phyloP scores from a whole-genome alignment of 2,329 filamentous ascomycete species.

The Sclerotinia trifoliorum region DNA sequence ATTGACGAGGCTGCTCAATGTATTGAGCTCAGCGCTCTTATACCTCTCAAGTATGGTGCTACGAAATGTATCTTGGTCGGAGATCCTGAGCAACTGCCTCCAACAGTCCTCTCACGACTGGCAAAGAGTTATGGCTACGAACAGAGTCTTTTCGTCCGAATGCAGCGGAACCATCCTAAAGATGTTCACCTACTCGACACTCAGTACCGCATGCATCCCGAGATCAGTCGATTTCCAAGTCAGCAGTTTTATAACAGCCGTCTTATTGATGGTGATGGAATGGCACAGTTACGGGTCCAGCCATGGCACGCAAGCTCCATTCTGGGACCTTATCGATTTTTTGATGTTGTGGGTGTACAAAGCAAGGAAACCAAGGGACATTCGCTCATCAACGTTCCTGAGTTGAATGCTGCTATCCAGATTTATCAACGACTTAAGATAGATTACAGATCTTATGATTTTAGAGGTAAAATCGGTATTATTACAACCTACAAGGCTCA shows the following conservation, averaged over 20 bases:
- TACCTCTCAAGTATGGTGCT: slow-evolving; percentile 95
- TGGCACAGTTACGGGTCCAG: slow-evolving; percentile 71
- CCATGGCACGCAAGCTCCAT: slow-evolving; percentile 83
- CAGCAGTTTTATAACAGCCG: slow-evolving; percentile 87
- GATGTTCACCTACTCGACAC: slow-evolving; percentile 94
- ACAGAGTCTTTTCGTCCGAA: slow-evolving; percentile 95
- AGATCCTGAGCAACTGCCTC: slow-evolving; percentile 95
- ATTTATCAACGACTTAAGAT: slow-evolving; percentile 76
- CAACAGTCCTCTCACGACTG: slow-evolving; percentile 91
- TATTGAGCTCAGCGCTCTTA: slow-evolving; percentile 93
- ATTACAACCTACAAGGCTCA: slow-evolving; percentile 99
- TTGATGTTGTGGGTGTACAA: slow-evolving; percentile 89
- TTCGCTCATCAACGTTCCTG: slow-evolving; percentile 84
- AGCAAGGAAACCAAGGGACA: slow-evolving; percentile 77
- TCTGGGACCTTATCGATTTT: slow-evolving; percentile 93
- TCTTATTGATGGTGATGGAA: slow-evolving; percentile 79
- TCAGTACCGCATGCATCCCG: slow-evolving; percentile 98
- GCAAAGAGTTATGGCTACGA: slow-evolving; percentile 93
- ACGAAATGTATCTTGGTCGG: slow-evolving; percentile 96
- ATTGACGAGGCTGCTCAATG: slow-evolving; percentile 98
- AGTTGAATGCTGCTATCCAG: slow-evolving; percentile 81
- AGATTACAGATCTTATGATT: slow-evolving; percentile 68
- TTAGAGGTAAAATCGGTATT: slow-evolving; percentile 85
- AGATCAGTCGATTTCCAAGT: slow-evolving; percentile 90
- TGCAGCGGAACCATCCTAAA: slow-evolving; percentile 87